A percentile compares a stretch with the other conserved stretches of the same genome.
phyloP scores from a whole-genome alignment of 305 asterid genomes.

The Coffea humblotiana region DNA sequence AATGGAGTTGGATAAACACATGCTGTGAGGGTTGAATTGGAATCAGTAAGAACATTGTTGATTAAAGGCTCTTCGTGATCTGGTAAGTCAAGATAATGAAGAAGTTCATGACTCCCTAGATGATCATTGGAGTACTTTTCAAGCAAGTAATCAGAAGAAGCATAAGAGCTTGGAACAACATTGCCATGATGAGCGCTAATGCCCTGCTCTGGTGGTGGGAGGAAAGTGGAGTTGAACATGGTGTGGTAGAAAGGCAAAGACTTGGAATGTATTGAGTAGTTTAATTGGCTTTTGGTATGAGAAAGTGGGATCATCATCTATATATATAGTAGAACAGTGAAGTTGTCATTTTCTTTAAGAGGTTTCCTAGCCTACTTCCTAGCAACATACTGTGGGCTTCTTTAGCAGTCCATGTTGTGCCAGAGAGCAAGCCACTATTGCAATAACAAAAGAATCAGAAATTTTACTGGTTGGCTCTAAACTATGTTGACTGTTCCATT shows the following conservation, averaged over 20 bases:
- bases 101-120: constrained; percentile 5
- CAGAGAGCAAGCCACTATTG: not conserved
- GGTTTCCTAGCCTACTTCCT: constrained; percentile 17
- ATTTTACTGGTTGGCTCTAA: not conserved
- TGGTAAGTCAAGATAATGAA: not conserved
- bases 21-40: not conserved
- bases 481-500: not conserved
- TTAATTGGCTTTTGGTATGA: not conserved
- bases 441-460: too few relatives aligned
- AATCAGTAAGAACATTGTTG: not conserved
- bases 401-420: not conserved
- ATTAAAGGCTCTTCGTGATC: not conserved
- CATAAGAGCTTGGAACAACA: not conserved
- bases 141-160: not conserved
- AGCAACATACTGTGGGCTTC: constrained; percentile 11
- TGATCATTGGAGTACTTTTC: constrained; percentile 6
- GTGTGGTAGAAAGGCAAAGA: not conserved
- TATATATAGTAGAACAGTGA: not conserved
- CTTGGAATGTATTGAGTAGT: constrained; percentile 1
- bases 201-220: constrained; percentile 6
- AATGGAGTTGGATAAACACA: constrained; percentile 8
- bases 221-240: constrained; percentile 19
- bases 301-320: not conserved
- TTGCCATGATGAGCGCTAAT: not conserved
- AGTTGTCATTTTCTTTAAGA: constrained; percentile 10